Conservation (phyloP, 768 basidiomycete species). For the Plicaturopsis crispa region DNA sequence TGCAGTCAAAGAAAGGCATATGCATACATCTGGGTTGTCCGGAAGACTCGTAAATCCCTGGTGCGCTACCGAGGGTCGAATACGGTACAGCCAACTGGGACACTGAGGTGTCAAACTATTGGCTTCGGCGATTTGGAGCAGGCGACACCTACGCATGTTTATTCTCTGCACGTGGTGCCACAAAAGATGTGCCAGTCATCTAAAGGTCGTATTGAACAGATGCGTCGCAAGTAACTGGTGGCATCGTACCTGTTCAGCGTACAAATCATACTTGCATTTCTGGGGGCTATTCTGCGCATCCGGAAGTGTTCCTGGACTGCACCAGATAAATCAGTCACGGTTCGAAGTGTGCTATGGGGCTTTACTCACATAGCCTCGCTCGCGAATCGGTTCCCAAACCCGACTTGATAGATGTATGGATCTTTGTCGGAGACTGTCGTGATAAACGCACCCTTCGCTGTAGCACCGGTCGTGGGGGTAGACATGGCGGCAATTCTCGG, state of each 20-base stretch:
- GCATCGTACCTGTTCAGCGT: conserved; percentile 51
- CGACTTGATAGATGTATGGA: conserved; percentile 50
- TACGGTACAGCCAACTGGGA: conserved; percentile 55
- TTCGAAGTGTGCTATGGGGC: neutral
- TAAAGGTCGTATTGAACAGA: conserved; percentile 13
- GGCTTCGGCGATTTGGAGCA: neutral
- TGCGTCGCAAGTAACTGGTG: neutral
- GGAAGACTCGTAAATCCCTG: conserved; percentile 49
- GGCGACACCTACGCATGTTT: conserved; percentile 37
- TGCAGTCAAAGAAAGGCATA: neutral
- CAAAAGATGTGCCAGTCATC: conserved; percentile 57
- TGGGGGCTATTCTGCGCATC: conserved; percentile 55
- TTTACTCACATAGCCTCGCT: conserved; percentile 44
- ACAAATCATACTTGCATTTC: conserved; percentile 55
- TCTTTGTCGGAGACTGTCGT: conserved; percentile 25
- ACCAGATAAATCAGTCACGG: neutral
- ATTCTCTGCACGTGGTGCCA: conserved; percentile 48
- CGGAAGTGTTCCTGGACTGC: conserved; percentile 49
- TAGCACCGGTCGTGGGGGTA: neutral
- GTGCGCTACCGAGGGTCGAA: conserved; percentile 62
- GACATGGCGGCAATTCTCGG: too few species aligned
- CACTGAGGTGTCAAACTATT: conserved; percentile 1
- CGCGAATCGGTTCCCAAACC: conserved; percentile 51
- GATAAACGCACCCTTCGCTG: neutral
- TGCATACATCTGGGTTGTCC: conserved; percentile 50